Evolutionary conservation across 495 filamentous ascomycete genomes (phyloP).

Genomic region (Podospora anserina): DNA sequence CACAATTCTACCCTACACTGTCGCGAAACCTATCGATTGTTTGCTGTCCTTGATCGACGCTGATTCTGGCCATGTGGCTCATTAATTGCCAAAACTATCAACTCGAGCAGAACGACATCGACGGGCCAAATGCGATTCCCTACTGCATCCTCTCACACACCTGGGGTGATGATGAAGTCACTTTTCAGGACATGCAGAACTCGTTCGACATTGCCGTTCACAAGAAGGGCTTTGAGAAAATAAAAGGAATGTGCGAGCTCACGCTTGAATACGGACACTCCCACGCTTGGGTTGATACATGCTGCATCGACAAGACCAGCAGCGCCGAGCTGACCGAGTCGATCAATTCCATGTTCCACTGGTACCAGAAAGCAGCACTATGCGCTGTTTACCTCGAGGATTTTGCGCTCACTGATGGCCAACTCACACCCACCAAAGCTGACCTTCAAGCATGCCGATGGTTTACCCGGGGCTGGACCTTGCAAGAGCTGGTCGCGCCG

Average conservation of each 20-base stretch:
- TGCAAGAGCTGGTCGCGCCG: slow-evolving; percentile 43
- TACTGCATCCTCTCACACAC: slow-evolving; percentile 25
- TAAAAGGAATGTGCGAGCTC: slow-evolving; percentile 4
- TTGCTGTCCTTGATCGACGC: no score
- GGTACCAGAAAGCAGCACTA: slow-evolving; percentile 29
- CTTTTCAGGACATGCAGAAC: slow-evolving; percentile 12
- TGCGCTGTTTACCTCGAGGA: slow-evolving; percentile 36
- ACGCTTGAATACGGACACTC: slow-evolving; percentile 8
- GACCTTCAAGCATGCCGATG: slow-evolving; percentile 23
- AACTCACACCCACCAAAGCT: no score
- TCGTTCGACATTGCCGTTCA: background rate
- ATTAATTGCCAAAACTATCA: no score
- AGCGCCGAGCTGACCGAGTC: slow-evolving; percentile 23
- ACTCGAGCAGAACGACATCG: no score
- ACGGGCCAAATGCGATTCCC: no score
- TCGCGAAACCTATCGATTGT: no score
- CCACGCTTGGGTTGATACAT: slow-evolving; percentile 36
- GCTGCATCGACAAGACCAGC: slow-evolving; percentile 30
- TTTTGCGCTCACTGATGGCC: background rate
- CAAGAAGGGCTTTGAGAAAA: background rate
- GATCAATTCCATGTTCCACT: slow-evolving; percentile 45
- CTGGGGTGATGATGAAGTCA: slow-evolving; percentile 22
- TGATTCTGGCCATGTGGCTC: no score
- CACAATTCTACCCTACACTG: no score
- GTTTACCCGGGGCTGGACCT: slow-evolving; percentile 44